Evolutionary conservation across 768 basidiomycete genomes (phyloP), one percentile per base, ranked within the genome.

Genomic region (Hypholoma fasciculare): DNA sequence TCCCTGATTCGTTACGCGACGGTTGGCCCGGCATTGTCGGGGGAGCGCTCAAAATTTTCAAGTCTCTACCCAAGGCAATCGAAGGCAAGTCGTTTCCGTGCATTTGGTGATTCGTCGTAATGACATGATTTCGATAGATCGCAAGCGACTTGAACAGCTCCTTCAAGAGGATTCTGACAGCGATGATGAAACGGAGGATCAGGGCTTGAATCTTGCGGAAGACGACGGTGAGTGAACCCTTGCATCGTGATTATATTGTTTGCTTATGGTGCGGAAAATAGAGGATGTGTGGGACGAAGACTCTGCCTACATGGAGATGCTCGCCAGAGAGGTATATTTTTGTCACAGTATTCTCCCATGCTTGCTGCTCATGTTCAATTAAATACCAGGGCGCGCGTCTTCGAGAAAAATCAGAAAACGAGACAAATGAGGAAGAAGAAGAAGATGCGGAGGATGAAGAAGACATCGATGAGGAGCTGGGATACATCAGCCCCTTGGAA

Each of bases 211-310:
- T 63, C 68, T 89, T 65, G 84, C 82, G 47, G 88, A 85, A 55
- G 88, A 90, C 44, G 88, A 88, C 65, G 85, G 86, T 81, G 55
- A 58, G 75, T 63, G 44, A 49, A 44, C 37, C 40, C 51, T 46
- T 47, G 54, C 27, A 30, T 51, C 14, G 56, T 17, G 12, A 6
- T 26, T 52, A 0, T 52, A 49, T 36, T 46, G 36, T 56, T 54
- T 36, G 34, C 56, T 59, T 19, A 56, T 49, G 61, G 50, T 58
- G 48, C 60, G 54, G 20, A 39, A 60, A 58, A 54, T 59, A 87
- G 92, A 91, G 68, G 94, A 96, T 70, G 91, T 94, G 14, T 94
- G 89, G 87, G 93, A 95, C 65, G 88, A 91, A 58, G 91, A 94
- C 64, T 92, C 92, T 7, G 90, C 89, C 7, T 96, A 94, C 68